A percentile compares a stretch with the other conserved stretches of the same genome.
Conservation (phyloP, 371 early-diverging fungal genomes). For the Apophysomyces ossiformis region DNA sequence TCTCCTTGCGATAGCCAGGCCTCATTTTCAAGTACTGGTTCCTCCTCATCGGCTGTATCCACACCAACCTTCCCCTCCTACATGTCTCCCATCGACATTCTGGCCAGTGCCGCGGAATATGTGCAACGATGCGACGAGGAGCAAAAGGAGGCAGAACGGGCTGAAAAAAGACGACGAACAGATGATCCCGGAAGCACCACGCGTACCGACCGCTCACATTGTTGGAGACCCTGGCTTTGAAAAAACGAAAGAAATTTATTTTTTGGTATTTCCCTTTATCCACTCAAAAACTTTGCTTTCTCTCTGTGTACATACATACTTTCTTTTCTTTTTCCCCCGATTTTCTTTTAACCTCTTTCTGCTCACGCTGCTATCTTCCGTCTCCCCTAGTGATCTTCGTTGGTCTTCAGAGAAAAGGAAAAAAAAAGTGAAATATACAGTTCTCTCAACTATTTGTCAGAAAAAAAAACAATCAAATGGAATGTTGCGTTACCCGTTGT, state of each 20-base stretch:
- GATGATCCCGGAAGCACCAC: constrained; percentile 2
- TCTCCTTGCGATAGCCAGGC: constrained; percentile 16
- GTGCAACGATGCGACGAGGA: constrained; percentile 51
- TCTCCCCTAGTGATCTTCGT: too few relatives aligned
- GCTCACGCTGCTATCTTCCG: too few relatives aligned
- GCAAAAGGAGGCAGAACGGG: constrained; percentile 27
- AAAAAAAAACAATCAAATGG: too few relatives aligned
- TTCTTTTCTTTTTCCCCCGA: too few relatives aligned
- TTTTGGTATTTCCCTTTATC: background rate
- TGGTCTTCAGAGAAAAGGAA: too few relatives aligned
- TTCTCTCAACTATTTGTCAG: too few relatives aligned
- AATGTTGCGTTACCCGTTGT: too few relatives aligned
- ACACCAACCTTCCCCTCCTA: constrained; percentile 32
- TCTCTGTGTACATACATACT: background rate
- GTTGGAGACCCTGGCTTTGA: constrained; percentile 9
- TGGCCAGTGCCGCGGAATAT: constrained; percentile 56
- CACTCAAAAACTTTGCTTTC: background rate
- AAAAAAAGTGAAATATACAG: too few relatives aligned
- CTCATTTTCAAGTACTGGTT: constrained; percentile 14
- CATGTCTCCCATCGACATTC: constrained; percentile 49
- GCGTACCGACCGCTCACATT: background rate
- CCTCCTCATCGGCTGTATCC: constrained; percentile 37
- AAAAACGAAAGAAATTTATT: background rate
- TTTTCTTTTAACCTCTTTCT: too few relatives aligned
- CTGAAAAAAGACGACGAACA: constrained; percentile 10